Conservation (phyloP, 106 monocot species). For the Vanilla planifolia region DNA sequence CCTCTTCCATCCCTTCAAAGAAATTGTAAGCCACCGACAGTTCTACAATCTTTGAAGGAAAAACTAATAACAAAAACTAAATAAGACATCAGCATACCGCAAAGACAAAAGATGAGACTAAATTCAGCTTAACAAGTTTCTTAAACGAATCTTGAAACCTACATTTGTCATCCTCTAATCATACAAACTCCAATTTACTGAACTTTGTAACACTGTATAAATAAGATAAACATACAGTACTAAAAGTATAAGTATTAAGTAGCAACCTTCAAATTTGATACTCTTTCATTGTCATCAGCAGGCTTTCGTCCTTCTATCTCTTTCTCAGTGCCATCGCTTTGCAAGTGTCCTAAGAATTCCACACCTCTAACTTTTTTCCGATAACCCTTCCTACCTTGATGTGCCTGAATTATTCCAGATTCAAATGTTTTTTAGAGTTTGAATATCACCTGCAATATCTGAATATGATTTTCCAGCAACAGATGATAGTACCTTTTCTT, state of each 20-base stretch:
- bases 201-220: not conserved
- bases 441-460: not conserved
- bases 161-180: not conserved
- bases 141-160: too few relatives aligned
- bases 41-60: not conserved
- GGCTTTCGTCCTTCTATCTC: not conserved
- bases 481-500: slow-evolving; percentile 24
- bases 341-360: not conserved
- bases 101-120: too few relatives aligned
- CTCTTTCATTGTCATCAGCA: slow-evolving; percentile 1
- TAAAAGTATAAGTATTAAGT: not conserved
- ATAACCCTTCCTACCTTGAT: not conserved
- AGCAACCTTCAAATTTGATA: not conserved
- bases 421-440: not conserved
- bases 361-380: not conserved
- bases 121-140: too few relatives aligned
- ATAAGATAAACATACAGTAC: not conserved
- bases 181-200: not conserved
- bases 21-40: not conserved
- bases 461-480: slow-evolving; percentile 15
- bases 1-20: not conserved
- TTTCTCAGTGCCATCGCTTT: not conserved
- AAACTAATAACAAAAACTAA: too few relatives aligned
- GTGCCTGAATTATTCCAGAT: slow-evolving; percentile 3
- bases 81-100: not conserved